Conservation (phyloP, 129 eudicot genomes). For the Flaveria robusta region DNA sequence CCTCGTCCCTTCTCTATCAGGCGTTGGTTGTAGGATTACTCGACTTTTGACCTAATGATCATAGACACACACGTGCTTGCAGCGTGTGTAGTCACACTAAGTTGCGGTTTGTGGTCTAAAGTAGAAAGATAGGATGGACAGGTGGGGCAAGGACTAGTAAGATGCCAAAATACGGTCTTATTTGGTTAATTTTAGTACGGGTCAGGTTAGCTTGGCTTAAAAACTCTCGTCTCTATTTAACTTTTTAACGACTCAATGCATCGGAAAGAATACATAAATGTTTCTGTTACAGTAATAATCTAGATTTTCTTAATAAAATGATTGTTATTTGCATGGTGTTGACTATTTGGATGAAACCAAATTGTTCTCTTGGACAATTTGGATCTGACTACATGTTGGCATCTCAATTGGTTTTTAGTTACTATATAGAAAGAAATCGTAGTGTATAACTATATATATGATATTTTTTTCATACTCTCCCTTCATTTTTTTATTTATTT, state of each 20-base stretch:
- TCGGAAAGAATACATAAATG: neutral
- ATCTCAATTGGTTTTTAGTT: no score
- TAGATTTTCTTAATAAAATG: no score
- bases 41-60: neutral
- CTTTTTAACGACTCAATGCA: neutral
- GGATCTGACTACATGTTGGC: no score
- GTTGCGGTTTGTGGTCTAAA: neutral
- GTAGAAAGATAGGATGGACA: neutral
- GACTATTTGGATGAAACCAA: no score
- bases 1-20: constrained; percentile 13
- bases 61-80: constrained; percentile 18
- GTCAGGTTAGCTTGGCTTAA: neutral
- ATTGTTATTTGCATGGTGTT: no score
- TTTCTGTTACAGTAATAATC: no score
- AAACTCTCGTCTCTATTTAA: neutral
- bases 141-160: neutral
- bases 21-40: neutral
- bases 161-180: neutral
- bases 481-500: no score
- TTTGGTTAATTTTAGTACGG: neutral
- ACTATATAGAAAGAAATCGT: no score
- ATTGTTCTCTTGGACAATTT: no score
- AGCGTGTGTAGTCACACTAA: constrained; percentile 4
- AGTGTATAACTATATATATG: no score
- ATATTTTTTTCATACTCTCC: no score